phyloP scores from a whole-genome alignment of 805 yeast species.

The Hanseniaspora hatyaiensis region DNA sequence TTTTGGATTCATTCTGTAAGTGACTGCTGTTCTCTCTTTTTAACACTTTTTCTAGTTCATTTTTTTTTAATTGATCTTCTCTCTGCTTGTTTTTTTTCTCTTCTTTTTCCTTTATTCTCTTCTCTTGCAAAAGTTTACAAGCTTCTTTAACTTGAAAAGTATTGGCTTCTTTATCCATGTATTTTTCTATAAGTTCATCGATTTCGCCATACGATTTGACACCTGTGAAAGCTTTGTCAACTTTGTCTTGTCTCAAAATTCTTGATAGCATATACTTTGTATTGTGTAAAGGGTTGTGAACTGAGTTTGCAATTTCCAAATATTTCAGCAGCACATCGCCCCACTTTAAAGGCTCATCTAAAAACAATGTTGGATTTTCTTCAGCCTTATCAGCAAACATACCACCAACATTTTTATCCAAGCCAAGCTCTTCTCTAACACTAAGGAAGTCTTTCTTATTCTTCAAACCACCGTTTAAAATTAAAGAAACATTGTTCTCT shows the following conservation, averaged over 20 bases:
- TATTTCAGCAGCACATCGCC: constrained; percentile 44
- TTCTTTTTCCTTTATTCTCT: constrained; percentile 19
- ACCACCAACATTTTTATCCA: constrained; percentile 53
- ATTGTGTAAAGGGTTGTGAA: constrained; percentile 56
- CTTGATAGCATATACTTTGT: constrained; percentile 71
- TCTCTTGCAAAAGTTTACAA: constrained; percentile 17
- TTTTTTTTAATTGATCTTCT: constrained; percentile 8
- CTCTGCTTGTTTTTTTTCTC: constrained; percentile 2
- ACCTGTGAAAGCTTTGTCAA: constrained; percentile 46
- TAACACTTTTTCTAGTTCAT: constrained; percentile 4
- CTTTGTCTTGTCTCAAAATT: constrained; percentile 55
- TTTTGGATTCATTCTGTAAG: not conserved
- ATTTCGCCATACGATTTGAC: constrained; percentile 47
- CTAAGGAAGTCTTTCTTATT: constrained; percentile 42
- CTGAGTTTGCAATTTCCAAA: constrained; percentile 39
- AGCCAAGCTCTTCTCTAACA: constrained; percentile 41
- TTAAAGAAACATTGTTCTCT: constrained; percentile 52
- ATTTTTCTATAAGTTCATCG: constrained; percentile 17
- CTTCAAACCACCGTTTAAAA: constrained; percentile 69
- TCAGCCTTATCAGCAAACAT: constrained; percentile 94
- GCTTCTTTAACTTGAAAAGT: constrained; percentile 22
- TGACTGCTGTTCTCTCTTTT: not conserved
- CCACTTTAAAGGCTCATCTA: constrained; percentile 40
- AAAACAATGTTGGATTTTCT: constrained; percentile 68
- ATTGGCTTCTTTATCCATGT: constrained; percentile 18